Percentiles rank a stretch among this genome's conserved stretches.
Conservation (phyloP, 2,329 filamentous ascomycete species). For the Cercospora sesami region DNA sequence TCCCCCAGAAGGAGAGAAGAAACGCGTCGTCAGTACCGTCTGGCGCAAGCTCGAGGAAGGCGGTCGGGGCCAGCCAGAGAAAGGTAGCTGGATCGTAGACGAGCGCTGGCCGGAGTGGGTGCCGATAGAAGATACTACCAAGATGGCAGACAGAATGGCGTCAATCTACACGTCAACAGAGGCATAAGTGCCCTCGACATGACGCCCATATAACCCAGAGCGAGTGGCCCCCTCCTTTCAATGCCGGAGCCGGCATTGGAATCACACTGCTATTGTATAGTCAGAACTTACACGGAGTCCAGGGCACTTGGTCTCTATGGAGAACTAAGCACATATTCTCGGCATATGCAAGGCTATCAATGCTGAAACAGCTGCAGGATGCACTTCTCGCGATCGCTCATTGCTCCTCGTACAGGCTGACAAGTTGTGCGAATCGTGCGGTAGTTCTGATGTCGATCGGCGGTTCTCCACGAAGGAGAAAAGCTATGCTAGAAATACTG, state of each 20-base stretch:
- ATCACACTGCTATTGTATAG: background rate
- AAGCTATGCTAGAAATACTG: background rate
- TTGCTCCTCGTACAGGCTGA: background rate
- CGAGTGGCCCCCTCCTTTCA: background rate
- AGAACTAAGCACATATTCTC: background rate
- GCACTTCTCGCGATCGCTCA: background rate
- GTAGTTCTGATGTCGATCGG: background rate
- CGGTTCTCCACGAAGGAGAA: background rate
- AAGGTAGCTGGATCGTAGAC: constrained; percentile 37
- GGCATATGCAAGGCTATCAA: background rate
- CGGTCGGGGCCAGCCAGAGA: constrained; percentile 28
- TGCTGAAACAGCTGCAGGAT: background rate
- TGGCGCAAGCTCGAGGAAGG: constrained; percentile 38
- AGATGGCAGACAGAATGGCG: background rate
- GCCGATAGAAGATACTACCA: constrained; percentile 18
- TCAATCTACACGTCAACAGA: background rate
- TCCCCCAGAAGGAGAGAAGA: constrained; percentile 12
- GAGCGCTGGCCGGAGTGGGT: constrained; percentile 35
- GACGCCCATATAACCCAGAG: background rate
- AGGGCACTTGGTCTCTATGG: background rate
- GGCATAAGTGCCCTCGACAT: background rate
- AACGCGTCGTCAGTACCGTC: constrained; percentile 33
- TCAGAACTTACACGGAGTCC: background rate
- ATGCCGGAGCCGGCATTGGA: background rate
- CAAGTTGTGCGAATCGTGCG: background rate